Base-by-base conservation (phyloP, 345 rosid species). In the Psidium guajava region DNA sequence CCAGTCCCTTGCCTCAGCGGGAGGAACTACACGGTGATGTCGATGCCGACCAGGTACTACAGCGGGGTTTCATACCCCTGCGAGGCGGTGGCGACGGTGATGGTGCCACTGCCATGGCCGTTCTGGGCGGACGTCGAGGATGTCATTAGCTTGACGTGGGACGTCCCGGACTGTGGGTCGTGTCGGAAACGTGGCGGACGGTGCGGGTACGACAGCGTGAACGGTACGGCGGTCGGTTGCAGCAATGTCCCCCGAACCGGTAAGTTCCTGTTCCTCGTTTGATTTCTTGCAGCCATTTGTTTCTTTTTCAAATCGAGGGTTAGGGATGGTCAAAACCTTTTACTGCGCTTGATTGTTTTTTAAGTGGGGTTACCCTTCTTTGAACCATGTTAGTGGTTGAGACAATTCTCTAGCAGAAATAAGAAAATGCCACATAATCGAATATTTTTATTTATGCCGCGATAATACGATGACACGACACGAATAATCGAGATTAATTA, bases 1-100 rank as follows among this genome's bases (percentile, higher is more conserved):
- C 6, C 10, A 0, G 49, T 92, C n/a, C 5, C 15, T 6, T 94
- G 96, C 86, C 87, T 94, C 27, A 89, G 96, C 83, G 82, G 83
- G 14, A 54, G 42, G 16, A 90, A 89, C 42, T 87, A 42, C 57
- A 87, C 91, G 9, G 90, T 92, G 14, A 56, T 84, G 32, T 92
- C 89, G 9, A 47, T 89, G 47, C 87, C 57, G 5, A 27, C 81
- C 11, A 0, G 0, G 28, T 3, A 6, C 3, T 58, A 54, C 18
- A 44, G 64, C 32, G 20, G 36, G 3, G 2, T 0, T 3, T 27
- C 52, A 13, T 54, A 44, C 6, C 83, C 50, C 16, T 93, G 96
- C 87, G 20, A 2, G 3, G 54, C 2, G 77, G 59, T 89, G 27
- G 7, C 3, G 42, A 52, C 54, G 1, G 87, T 89, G 8, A 20